Evolutionary conservation across 73 alveolate genomes (phyloP).

Genomic region (Symbiodinium pilosum): DNA sequence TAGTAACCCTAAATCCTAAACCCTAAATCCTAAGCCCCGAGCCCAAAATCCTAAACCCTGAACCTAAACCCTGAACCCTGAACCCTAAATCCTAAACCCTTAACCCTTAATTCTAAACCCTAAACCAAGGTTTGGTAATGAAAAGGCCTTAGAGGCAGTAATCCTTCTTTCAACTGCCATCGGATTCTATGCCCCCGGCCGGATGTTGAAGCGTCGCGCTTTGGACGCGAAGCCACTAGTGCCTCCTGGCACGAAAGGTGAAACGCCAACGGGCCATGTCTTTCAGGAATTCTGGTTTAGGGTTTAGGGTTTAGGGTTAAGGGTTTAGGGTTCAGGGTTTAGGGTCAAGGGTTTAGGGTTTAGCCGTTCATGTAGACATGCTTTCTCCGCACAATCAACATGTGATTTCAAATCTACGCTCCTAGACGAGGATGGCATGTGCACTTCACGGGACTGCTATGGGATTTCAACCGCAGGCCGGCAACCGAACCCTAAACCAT

Average conservation of each 20-base stretch:
- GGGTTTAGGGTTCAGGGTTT: neutral
- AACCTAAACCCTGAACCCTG: too few relatives aligned
- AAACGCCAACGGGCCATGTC: neutral
- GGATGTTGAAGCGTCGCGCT: slow-evolving; percentile 65
- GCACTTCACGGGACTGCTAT: too few relatives aligned
- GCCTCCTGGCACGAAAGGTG: slow-evolving; percentile 43
- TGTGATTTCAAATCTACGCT: too few relatives aligned
- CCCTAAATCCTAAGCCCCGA: too few relatives aligned
- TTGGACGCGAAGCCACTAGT: slow-evolving; percentile 87
- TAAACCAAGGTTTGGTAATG: neutral
- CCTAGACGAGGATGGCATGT: too few relatives aligned
- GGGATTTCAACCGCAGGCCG: too few relatives aligned
- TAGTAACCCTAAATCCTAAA: too few relatives aligned
- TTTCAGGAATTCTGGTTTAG: neutral
- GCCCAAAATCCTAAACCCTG: too few relatives aligned
- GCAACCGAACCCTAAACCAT: too few relatives aligned
- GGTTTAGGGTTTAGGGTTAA: neutral
- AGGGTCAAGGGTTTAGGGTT: neutral
- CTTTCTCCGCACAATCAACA: too few relatives aligned
- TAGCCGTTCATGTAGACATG: too few relatives aligned
- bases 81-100: neutral
- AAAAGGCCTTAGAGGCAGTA: neutral
- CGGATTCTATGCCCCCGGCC: neutral
- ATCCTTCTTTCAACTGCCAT: neutral
- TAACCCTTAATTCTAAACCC: neutral